Base-by-base conservation (phyloP, 352 stramenopile genomes). In the Thalassiosira hispida region DNA sequence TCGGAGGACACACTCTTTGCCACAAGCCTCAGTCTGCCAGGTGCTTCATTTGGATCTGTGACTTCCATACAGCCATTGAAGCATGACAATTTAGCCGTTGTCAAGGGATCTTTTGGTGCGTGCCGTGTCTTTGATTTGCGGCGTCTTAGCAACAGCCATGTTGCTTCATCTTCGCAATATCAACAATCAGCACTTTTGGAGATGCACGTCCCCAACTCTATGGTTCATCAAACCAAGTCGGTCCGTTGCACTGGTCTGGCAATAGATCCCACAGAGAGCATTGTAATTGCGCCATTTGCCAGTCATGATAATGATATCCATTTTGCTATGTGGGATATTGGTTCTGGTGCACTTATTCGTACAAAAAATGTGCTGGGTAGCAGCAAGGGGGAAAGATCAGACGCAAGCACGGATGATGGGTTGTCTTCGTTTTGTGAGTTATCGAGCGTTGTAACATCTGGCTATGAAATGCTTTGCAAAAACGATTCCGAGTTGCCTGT, bases 81-180 rank as follows among this genome's bases (percentile, higher is more conserved):
- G 22, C 61, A 69, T 14, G 57, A 62, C 11, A 63, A 81, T 29
- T 65, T 68, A 51, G 31, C 77, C 16, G 29, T 77, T 12, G 69
- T 35, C 18, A 84, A 78, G 51, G 57, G 71, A 27, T 84, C 77
- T 16, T 84, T 84, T 52, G 77, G 77, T 22, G 55, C 77, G 27
- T 81, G 77, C 55, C 42, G 23, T 33, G 23, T 84, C 22, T 61
- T 77, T 23, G 77, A 85, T 66, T 4, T 78, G 9, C 46, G 77
- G 11, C 44, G 49, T 9, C 31, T 85, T 8, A 53, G 31, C 31
- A 74, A 65, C 14, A 73, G 60, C 29, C 35, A 63, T 35, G 47
- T 64, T 56, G 31, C 40, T 16, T 12, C 40, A 49, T 29, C 14
- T 52, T 59, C 49, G 9, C 27, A 61, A 52, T 23, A 62, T 46